Percentiles rank a stretch among this genome's conserved stretches.
These are phyloP conservation scores for Amesomyces nigricolor DNA, from an alignment of 2,329 filamentous ascomycete species.

Conservation along the genomic window DNA sequence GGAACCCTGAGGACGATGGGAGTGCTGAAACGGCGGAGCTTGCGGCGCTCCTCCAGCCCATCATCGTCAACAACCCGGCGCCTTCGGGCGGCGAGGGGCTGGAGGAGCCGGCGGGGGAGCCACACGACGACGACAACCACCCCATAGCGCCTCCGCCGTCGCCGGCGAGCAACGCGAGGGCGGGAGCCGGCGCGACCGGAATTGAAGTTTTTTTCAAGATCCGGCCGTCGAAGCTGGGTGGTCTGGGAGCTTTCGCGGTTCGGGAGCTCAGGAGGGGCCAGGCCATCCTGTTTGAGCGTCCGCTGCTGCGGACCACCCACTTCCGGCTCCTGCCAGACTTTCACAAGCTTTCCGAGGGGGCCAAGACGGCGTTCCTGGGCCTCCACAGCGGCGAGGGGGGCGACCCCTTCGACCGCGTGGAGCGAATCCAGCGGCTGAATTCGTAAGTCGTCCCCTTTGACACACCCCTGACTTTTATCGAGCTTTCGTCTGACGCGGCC, in stretches of 20 bases:
- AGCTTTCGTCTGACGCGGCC: constrained; percentile 9
- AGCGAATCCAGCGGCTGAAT: constrained; percentile 43
- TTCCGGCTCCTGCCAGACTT: constrained; percentile 33
- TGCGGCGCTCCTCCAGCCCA: too few species aligned
- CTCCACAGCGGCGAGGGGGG: constrained; percentile 35
- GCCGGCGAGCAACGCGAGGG: not conserved
- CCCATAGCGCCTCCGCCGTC: not conserved
- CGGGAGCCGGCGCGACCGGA: not conserved
- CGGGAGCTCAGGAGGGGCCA: constrained; percentile 35
- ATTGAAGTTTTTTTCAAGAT: constrained; percentile 37
- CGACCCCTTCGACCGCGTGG: constrained; percentile 27
- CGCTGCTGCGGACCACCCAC: constrained; percentile 35
- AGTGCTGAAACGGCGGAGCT: too few species aligned
- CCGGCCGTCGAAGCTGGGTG: constrained; percentile 36
- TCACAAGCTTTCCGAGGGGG: constrained; percentile 29
- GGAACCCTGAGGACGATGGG: too few species aligned
- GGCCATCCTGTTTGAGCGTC: constrained; percentile 41
- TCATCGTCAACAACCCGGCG: not conserved
- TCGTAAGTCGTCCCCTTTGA: constrained; percentile 33
- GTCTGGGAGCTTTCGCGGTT: constrained; percentile 44
- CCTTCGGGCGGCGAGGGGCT: not conserved
- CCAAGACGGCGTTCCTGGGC: constrained; percentile 32
- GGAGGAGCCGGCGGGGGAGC: not conserved
- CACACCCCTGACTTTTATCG: not conserved
- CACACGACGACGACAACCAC: not conserved